Evolutionary conservation across 2,329 filamentous ascomycete species (phyloP), one percentile per base, ranked within the genome.

Genomic region (Pseudonectria buxi): DNA sequence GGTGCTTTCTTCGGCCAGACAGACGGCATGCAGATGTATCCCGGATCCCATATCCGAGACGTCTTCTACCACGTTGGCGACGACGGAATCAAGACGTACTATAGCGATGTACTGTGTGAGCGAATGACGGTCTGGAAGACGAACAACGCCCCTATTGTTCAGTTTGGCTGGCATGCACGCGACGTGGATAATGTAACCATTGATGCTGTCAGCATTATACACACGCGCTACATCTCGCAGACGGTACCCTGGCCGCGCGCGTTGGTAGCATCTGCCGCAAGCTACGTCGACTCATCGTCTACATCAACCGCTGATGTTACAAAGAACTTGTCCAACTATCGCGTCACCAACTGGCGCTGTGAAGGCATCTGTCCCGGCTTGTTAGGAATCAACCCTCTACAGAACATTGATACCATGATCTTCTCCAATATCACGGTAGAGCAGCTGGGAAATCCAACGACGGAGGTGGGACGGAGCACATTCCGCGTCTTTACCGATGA

Each of bases 1-100:
- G 59, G 60, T 9, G 55, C 59, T 10, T 63, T 55, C 39, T 63
- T 55, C 35, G 44, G 43, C 14, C 60, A 63, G 41, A 63, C 60
- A 1, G 60, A 63, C 40, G 59, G 59, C 14, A 54, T 51, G 26
- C 48, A 60, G 27, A 50, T 60, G 31, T 62, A 63, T 36, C 37
- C 57, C 0, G 52, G 53, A 26, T 46, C 50, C 10, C 32, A 41
- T 12, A 47, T 59, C 14, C 44, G 40, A 11, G 53, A 61, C 35
- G 51, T 56, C 30, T 63, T 63, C 37, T 63, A 58, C 37, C 59
- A 63, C 36, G 48, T 50, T 16, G 49, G 50, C 26, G 59, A 63
- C 39, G 59, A 62, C 33, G 51, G 48, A 10, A 58, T 62, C 45
- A 63, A 63, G 40, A 53, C 49, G 5, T 63, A 63, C 40, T 52